A percentile compares a stretch with the other conserved stretches of the same genome.
phyloP scores from a whole-genome alignment of 768 basidiomycete species.

The Podaxis carcinomalis region DNA sequence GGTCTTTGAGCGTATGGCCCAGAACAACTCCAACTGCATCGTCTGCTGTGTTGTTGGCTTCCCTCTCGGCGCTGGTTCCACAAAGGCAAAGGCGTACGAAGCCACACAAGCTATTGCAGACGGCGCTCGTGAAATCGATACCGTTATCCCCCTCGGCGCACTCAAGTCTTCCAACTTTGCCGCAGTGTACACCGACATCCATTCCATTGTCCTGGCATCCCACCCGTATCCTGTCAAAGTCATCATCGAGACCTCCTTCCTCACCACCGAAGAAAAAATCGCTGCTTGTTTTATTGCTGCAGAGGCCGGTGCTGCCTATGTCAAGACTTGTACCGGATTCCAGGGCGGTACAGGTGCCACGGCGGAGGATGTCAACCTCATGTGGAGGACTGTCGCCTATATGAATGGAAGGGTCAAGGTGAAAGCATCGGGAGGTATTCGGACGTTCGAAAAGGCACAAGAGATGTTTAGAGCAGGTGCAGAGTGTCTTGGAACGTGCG shows the following conservation, averaged over 20 bases:
- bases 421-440: constrained; percentile 50
- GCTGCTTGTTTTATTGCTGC: constrained; percentile 42
- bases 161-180: constrained; percentile 35
- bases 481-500: constrained; percentile 51
- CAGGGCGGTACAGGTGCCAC: constrained; percentile 39
- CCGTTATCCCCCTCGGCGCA: constrained; percentile 45
- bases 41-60: constrained; percentile 49
- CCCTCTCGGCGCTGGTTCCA: constrained; percentile 43
- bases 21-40: constrained; percentile 31
- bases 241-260: constrained; percentile 47
- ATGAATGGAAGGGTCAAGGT: constrained; percentile 36
- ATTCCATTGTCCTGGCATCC: constrained; percentile 31
- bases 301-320: constrained; percentile 46
- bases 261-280: constrained; percentile 41
- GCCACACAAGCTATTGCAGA: constrained; percentile 38
- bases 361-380: constrained; percentile 38
- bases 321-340: constrained; percentile 55
- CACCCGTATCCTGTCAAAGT: constrained; percentile 38
- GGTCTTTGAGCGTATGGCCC: constrained; percentile 34
- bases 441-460: constrained; percentile 39
- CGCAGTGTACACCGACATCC: constrained; percentile 35
- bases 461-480: constrained; percentile 48
- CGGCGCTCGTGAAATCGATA: constrained; percentile 49
- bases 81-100: constrained; percentile 43
- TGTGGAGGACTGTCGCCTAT: constrained; percentile 36